Percentiles rank a stretch among this genome's conserved stretches.
Evolutionary conservation across 2,329 filamentous ascomycete species (phyloP).

Genomic region (Colletotrichum lupini): DNA sequence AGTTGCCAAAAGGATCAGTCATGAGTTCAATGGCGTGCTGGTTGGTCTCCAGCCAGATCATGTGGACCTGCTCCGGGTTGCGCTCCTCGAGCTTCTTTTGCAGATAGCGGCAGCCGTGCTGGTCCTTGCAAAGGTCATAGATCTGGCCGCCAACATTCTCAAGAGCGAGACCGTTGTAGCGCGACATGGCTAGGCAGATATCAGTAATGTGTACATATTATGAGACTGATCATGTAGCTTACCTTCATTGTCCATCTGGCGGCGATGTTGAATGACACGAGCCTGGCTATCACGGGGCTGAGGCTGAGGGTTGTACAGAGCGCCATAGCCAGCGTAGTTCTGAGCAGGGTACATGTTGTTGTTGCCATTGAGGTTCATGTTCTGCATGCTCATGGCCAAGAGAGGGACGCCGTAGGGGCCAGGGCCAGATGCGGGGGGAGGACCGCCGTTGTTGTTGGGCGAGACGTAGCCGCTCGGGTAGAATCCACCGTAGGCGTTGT

Average conservation of each 20-base stretch:
- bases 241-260: constrained; percentile 79
- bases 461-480: constrained; percentile 29
- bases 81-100: constrained; percentile 98
- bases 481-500: constrained; percentile 27
- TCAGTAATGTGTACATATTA: constrained; percentile 42
- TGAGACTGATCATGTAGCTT: constrained; percentile 41
- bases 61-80: constrained; percentile 83
- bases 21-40: constrained; percentile 96
- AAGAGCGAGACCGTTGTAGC: constrained; percentile 85
- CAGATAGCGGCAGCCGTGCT: constrained; percentile 95
- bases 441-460: constrained; percentile 6
- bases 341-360: constrained; percentile 63
- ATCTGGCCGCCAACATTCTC: constrained; percentile 86
- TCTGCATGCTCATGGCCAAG: constrained; percentile 75
- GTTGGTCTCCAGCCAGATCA: constrained; percentile 95
- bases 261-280: constrained; percentile 80
- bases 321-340: constrained; percentile 67
- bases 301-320: constrained; percentile 60
- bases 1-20: constrained; percentile 99
- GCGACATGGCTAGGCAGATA: constrained; percentile 69
- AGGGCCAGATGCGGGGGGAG: constrained; percentile 32
- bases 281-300: constrained; percentile 79
- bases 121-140: constrained; percentile 93
- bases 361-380: constrained; percentile 63
- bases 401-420: constrained; percentile 62